Percentiles rank a stretch among this genome's conserved stretches.
These are phyloP conservation scores for Pholiota microspora DNA, from an alignment of 768 basidiomycete species.

Conservation along the genomic window DNA sequence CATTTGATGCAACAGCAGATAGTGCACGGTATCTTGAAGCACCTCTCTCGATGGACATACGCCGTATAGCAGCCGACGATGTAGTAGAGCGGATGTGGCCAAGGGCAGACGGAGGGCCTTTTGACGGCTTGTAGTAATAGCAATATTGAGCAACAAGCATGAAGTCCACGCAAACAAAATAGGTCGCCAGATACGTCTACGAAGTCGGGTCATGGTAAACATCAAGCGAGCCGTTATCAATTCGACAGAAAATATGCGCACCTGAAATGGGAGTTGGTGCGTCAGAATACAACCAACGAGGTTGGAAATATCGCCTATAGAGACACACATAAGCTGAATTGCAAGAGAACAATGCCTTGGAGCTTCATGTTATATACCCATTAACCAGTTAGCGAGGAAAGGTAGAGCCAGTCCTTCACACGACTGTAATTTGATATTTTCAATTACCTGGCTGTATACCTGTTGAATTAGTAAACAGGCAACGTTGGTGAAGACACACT, in stretches of 20 bases:
- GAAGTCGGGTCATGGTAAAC: constrained; percentile 12
- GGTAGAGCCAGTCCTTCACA: constrained; percentile 91
- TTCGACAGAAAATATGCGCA: constrained; percentile 30
- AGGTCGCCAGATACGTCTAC: constrained; percentile 87
- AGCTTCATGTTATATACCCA: constrained; percentile 50
- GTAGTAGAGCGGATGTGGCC: constrained; percentile 41
- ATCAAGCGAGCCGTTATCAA: background rate
- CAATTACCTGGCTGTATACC: constrained; percentile 69
- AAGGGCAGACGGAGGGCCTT: constrained; percentile 29
- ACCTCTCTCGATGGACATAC: constrained; percentile 49
- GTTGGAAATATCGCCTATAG: constrained; percentile 86
- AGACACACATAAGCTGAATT: background rate
- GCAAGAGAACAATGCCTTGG: constrained; percentile 5
- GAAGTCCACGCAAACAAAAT: constrained; percentile 86
- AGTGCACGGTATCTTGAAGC: constrained; percentile 67
- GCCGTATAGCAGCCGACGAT: constrained; percentile 37
- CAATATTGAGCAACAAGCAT: constrained; percentile 76
- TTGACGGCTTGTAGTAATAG: constrained; percentile 58
- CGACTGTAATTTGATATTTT: constrained; percentile 72
- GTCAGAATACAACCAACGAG: constrained; percentile 90
- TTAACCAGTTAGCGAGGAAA: constrained; percentile 91
- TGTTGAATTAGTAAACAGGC: constrained; percentile 3
- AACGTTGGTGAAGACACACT: constrained; percentile 29
- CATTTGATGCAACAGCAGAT: constrained; percentile 67
- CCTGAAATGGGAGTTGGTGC: constrained; percentile 93